Evolutionary conservation across 2,329 filamentous ascomycete genomes (phyloP).

Genomic region (Scedosporium aurantiacum): DNA sequence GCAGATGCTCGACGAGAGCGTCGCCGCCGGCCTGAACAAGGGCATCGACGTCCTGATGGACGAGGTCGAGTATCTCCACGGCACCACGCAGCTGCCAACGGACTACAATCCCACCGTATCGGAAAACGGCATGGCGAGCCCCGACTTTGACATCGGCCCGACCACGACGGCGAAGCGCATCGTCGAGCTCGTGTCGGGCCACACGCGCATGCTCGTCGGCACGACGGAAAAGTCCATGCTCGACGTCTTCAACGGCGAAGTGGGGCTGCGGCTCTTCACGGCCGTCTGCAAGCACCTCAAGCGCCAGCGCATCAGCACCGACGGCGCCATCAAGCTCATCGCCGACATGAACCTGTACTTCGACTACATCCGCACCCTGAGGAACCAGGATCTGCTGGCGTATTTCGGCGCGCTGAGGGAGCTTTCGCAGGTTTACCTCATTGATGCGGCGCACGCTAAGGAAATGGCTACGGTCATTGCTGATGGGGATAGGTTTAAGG

Average conservation of each 20-base stretch:
- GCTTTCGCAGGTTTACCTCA: conserved; percentile 89
- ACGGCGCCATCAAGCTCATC: conserved; percentile 85
- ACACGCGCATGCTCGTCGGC: conserved; percentile 86
- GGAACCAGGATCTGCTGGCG: conserved; percentile 70
- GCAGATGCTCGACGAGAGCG: conserved; percentile 94
- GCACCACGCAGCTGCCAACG: conserved; percentile 71
- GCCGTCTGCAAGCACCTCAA: conserved; percentile 96
- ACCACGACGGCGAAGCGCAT: conserved; percentile 70
- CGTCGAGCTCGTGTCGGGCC: conserved; percentile 73
- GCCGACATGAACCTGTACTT: conserved; percentile 95
- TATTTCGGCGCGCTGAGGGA: conserved; percentile 91
- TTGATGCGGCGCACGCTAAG: conserved; percentile 73
- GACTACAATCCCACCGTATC: conserved; percentile 70
- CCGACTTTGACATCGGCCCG: conserved; percentile 46
- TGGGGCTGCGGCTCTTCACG: conserved; percentile 83
- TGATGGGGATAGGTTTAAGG: conserved; percentile 78
- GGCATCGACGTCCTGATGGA: conserved; percentile 98
- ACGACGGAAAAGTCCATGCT: conserved; percentile 97
- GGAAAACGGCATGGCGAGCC: conserved; percentile 9
- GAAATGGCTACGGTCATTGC: conserved; percentile 94
- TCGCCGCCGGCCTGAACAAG: conserved; percentile 91
- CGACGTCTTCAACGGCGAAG: conserved; percentile 97
- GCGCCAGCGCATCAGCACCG: conserved; percentile 80
- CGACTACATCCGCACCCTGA: conserved; percentile 68
- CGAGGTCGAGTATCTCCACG: conserved; percentile 91